Conservation (phyloP, 345 rosid genomes). For the Gossypium ekmanianum region DNA sequence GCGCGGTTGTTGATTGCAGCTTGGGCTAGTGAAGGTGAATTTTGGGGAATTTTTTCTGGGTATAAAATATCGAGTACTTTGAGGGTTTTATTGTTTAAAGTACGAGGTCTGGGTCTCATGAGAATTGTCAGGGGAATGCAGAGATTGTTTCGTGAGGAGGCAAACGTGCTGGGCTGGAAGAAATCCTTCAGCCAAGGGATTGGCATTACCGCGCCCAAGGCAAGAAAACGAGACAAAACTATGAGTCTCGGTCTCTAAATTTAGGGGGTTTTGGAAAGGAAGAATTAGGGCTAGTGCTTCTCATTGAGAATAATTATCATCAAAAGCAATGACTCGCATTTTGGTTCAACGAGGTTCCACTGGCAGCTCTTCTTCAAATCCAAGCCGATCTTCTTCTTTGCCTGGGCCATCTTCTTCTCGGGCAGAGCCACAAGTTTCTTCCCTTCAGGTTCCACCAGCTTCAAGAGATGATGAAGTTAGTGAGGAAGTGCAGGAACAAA, state of each 20-base stretch:
- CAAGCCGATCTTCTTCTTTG: conserved; percentile 51
- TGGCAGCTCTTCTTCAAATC: conserved; percentile 77
- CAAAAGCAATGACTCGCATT: conserved; percentile 72
- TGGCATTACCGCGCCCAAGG: conserved; percentile 75
- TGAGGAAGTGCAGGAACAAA: conserved; percentile 55
- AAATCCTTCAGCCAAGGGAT: conserved; percentile 81
- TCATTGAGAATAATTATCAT: conserved; percentile 16
- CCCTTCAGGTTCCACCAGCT: conserved; percentile 36
- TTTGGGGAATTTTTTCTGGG: conserved; percentile 34
- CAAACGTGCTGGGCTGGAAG: conserved; percentile 69
- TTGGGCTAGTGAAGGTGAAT: conserved; percentile 42
- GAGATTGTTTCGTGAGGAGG: conserved; percentile 68
- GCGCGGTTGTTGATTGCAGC: conserved; percentile 50
- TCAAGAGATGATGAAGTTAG: conserved; percentile 62
- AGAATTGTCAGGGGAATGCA: conserved; percentile 99
- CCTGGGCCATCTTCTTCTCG: conserved; percentile 58
- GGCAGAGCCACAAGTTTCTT: conserved; percentile 43
- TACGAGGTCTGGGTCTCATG: conserved; percentile 80
- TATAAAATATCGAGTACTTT: conserved; percentile 42
- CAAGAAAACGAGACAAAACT: conserved; percentile 80
- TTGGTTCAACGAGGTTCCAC: conserved; percentile 81
- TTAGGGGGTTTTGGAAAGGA: conserved; percentile 26
- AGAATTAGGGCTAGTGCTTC: conserved; percentile 8
- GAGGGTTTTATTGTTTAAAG: conserved; percentile 62
- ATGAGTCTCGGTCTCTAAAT: conserved; percentile 37